Base-by-base conservation (phyloP, 2,329 filamentous ascomycete genomes). In the Monosporascus sp. region DNA sequence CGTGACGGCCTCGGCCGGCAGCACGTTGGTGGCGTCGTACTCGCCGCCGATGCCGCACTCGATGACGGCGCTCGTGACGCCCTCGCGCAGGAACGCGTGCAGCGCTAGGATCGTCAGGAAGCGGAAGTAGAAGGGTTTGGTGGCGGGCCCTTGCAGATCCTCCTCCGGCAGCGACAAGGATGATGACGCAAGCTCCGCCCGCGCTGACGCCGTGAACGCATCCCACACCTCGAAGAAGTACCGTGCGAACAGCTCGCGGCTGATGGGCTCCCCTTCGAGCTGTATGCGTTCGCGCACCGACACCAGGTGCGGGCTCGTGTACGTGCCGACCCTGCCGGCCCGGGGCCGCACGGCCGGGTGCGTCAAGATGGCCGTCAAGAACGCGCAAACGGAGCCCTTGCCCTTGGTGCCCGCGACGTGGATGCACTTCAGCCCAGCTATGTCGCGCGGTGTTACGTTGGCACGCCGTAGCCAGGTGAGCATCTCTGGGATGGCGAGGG, bases 11-110 rank as follows among this genome's bases (percentile, higher is more conserved):
- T 79, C 75, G 0, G 72, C 52, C 0, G 77, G 77, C 6, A 99
- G 71, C 22, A 97, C 81, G 65, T 97, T 97, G 9, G 94, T 99
- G 27, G 88, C 88, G 66, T 97, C 93, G 64, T 91, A 91, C 72
- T 96, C 90, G 48, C 92, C 94, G 17, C 94, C 94, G 58, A 97
- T 95, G 1, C 94, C 94, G 64, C 90, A 96, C 72, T 99, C 94
- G 36, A 97, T 80, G 9, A 97, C 84, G 0, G 90, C 92, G 18
- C 84, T 84, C 57, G 86, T 78, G 0, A 97, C 85, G 1, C 87
- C 86, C 67, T 94, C 87, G 48, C 78, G 70, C 25, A 95, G 65
- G 62, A 96, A 99, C 2, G 86, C 80, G 64, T 96, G 91, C 63
- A 96, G 83, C 1, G 92, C 92, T 74, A 97, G 81, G 38, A 99